Percentiles rank a stretch among this genome's conserved stretches.
Evolutionary conservation across 2,329 filamentous ascomycete species (phyloP).

Genomic region (Claviceps fusiformis): DNA sequence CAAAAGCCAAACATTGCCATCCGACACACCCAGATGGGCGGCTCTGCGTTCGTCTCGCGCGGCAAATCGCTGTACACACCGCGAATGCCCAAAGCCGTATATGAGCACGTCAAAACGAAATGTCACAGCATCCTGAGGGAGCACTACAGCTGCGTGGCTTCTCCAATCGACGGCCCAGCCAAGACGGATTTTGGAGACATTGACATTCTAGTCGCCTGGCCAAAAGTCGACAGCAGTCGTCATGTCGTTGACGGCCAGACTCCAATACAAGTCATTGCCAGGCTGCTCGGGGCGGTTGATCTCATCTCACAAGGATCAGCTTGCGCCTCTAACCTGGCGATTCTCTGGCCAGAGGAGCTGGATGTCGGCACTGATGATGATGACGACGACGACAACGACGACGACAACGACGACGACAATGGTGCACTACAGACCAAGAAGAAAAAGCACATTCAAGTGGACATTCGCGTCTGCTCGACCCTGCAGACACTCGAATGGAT

Average conservation of each 20-base stretch:
- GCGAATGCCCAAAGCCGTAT: constrained; percentile 48
- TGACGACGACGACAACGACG: no score
- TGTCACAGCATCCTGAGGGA: constrained; percentile 32
- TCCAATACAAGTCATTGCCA: constrained; percentile 18
- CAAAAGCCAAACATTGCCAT: not conserved
- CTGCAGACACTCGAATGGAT: constrained; percentile 42
- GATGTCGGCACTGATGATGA: not conserved
- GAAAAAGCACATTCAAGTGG: constrained; percentile 49
- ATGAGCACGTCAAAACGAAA: constrained; percentile 33
- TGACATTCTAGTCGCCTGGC: constrained; percentile 48
- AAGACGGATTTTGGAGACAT: constrained; percentile 61
- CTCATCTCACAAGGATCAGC: constrained; percentile 17
- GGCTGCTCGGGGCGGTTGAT: constrained; percentile 30
- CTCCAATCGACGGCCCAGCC: constrained; percentile 53
- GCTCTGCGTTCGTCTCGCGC: constrained; percentile 40
- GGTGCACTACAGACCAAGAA: not conserved
- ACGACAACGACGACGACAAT: not conserved
- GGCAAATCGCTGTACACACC: constrained; percentile 42
- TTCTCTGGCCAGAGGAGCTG: constrained; percentile 34
- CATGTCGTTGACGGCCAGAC: constrained; percentile 5
- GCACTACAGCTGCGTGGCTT: constrained; percentile 41
- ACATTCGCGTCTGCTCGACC: constrained; percentile 42
- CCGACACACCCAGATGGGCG: constrained; percentile 44
- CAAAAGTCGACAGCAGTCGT: constrained; percentile 9
- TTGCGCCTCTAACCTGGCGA: constrained; percentile 32